A percentile compares a stretch with the other conserved stretches of the same genome.
These are phyloP conservation scores for Haplosporangium gracile DNA, from an alignment of 192 early-diverging fungal species.

Conservation along the genomic window DNA sequence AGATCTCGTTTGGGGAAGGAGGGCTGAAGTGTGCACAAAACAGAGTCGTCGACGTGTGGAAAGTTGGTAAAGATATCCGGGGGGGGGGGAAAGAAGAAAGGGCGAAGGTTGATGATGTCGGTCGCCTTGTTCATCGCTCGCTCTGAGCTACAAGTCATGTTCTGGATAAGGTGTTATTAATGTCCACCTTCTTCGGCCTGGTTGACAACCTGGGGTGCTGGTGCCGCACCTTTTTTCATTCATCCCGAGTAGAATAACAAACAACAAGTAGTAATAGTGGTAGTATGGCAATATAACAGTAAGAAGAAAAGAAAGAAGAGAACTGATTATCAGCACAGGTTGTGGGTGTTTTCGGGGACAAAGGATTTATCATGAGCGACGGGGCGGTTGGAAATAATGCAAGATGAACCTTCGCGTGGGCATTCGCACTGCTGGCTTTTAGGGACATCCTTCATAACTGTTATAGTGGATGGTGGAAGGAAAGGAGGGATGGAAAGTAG, in stretches of 20 bases:
- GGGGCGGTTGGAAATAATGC: constrained; percentile 42
- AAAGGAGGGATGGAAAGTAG: neutral
- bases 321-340: constrained; percentile 18
- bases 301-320: neutral
- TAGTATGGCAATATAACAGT: neutral
- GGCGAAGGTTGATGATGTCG: neutral
- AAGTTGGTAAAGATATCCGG: neutral
- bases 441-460: constrained; percentile 50
- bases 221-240: neutral
- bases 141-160: neutral
- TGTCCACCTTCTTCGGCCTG: neutral
- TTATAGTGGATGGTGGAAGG: neutral
- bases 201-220: constrained; percentile 3
- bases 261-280: neutral
- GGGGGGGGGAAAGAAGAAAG: neutral
- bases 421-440: constrained; percentile 46
- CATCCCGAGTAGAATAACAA: neutral
- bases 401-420: constrained; percentile 48
- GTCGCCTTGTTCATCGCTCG: neutral
- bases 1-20: neutral
- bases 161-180: neutral
- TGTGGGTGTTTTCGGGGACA: neutral
- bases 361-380: neutral
- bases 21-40: neutral
- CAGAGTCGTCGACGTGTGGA: neutral